Evolutionary conservation across 139 green algal species (phyloP), one percentile per base, ranked within the genome.

Genomic region (Coelastrella sp.): DNA sequence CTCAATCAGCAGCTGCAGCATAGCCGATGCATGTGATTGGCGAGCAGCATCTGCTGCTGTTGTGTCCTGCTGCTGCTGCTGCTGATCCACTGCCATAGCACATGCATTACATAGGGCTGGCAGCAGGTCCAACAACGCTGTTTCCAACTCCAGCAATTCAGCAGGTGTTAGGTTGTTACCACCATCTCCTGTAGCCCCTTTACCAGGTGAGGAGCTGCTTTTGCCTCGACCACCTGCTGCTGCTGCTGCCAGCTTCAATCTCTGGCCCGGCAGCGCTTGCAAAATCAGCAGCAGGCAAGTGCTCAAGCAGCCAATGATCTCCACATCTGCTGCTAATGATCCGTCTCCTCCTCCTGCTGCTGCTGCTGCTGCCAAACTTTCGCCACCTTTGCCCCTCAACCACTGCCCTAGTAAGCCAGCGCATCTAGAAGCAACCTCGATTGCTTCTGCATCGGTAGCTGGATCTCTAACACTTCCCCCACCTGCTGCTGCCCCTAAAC

Each of bases 1-100:
- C 68, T 88, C 80, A 23, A 88, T 91, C 54, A 91, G 80, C 66
- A 91, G 56, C 88, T 91, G 88, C 80, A 91, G 68, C 88, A 75
- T 65, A 5, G 80, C 87, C 13, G 87, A 54, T 80, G 68, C 83
- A 81, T 73, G 61, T 23, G 83, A 57, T 19, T 88, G 83, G 5
- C 57, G 54, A 2, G 66, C 75, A 58, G 76, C 61, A 59, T 59
- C 74, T 16, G 6, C 84, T 56, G 73, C 85, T 60, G 83, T 68
- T 19, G 68, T 60, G 8, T 22, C 20, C 47, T 80, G 83, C 86
- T 80, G 32, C 71, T 80, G 83, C 73, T 83, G 85, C 73, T 74
- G 83, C 19, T 87, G 64, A 19, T 68, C 20, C 11, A 80, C 68
- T 22, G 75, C 86, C 22, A 73, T 47, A 23, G 86, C 87, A 57